Conservation (phyloP, 768 basidiomycete genomes). For the Kwoniella shandongensis region DNA sequence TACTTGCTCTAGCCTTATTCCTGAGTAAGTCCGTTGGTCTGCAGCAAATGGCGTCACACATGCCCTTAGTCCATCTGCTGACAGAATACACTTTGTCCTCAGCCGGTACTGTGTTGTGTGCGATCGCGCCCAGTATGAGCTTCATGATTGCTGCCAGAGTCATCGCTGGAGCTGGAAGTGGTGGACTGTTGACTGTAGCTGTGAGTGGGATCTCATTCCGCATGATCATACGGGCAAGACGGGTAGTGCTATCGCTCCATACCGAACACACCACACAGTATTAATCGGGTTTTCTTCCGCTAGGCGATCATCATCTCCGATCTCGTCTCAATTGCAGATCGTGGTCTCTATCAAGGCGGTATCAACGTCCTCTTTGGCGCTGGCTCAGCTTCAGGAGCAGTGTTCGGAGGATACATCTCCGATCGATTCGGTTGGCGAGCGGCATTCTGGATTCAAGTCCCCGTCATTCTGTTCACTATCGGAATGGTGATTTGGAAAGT, state of each 20-base stretch:
- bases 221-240: too few species aligned
- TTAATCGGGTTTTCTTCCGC: too few species aligned
- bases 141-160: slow-evolving; percentile 32
- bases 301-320: slow-evolving; percentile 45
- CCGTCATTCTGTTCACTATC: slow-evolving; percentile 31
- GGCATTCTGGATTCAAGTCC: slow-evolving; percentile 42
- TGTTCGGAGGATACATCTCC: slow-evolving; percentile 38
- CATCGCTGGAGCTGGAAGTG: slow-evolving; percentile 37
- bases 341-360: slow-evolving; percentile 47
- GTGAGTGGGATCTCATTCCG: too few species aligned
- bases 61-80: background rate
- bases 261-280: too few species aligned
- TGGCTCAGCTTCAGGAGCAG: slow-evolving; percentile 34
- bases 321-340: slow-evolving; percentile 43
- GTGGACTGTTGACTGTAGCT: slow-evolving; percentile 41
- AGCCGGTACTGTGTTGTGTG: slow-evolving; percentile 36
- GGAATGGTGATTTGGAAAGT: slow-evolving; percentile 38
- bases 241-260: too few species aligned
- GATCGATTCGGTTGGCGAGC: slow-evolving; percentile 43
- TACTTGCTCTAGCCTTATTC: slow-evolving; percentile 28
- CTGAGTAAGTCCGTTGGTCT: slow-evolving; percentile 16
- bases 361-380: slow-evolving; percentile 39
- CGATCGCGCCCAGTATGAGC: slow-evolving; percentile 33
- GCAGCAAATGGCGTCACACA: background rate
- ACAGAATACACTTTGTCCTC: background rate